Evolutionary conservation across 2,329 filamentous ascomycete genomes (phyloP).

Genomic region (Aplosporella prunicola): DNA sequence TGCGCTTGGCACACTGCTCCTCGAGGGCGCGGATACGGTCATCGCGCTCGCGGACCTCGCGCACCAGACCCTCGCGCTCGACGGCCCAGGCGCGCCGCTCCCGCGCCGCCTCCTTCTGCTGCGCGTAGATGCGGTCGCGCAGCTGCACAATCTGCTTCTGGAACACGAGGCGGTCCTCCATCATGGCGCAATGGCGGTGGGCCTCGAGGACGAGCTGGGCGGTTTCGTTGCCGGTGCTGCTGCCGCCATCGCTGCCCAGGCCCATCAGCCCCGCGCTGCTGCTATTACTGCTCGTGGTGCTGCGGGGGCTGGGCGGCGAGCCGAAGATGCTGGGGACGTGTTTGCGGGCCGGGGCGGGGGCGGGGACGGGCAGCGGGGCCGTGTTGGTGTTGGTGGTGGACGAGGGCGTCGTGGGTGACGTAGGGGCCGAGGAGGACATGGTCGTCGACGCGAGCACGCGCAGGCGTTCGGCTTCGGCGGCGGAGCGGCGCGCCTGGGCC

Average conservation of each 20-base stretch:
- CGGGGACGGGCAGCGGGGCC: not conserved
- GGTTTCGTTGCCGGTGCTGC: not conserved
- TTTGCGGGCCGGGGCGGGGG: not conserved
- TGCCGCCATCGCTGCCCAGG: too few species aligned
- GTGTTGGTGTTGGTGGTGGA: not conserved
- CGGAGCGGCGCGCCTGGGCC: not conserved
- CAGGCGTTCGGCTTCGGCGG: slow-evolving; percentile 1
- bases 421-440: not conserved
- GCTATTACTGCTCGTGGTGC: too few species aligned
- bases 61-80: not conserved
- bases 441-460: not conserved
- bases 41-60: not conserved
- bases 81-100: not conserved
- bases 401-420: not conserved
- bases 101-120: not conserved
- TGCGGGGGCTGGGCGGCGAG: not conserved
- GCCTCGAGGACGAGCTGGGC: not conserved
- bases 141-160: slow-evolving; percentile 4
- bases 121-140: slow-evolving; percentile 4
- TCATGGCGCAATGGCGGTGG: slow-evolving; percentile 1
- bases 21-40: not conserved
- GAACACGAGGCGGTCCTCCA: slow-evolving; percentile 1
- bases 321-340: not conserved
- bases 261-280: too few species aligned
- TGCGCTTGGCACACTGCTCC: too few species aligned